Evolutionary conservation across 495 filamentous ascomycete genomes (phyloP), one percentile per base, ranked within the genome.

Genomic region (Xylaria telfairii): DNA sequence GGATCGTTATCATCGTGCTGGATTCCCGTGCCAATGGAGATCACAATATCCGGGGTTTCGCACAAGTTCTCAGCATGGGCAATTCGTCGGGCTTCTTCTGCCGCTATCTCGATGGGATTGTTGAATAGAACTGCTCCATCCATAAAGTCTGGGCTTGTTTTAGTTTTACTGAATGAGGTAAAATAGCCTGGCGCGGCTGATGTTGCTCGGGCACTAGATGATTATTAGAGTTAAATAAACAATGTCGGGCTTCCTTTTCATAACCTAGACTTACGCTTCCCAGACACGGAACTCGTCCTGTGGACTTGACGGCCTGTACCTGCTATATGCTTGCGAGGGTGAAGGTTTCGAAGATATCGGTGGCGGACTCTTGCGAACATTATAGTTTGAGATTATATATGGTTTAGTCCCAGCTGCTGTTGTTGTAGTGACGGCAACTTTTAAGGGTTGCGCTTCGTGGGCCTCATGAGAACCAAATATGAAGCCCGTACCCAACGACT

Each of bases 181-280:
- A 87, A 88, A 47, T 77, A 80, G 9, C 71, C 76, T 7, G 83
- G 84, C 12, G 83, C 79, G 6, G 86, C 85, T 17, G 85, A 79
- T 2, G 87, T 84, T 26, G 85, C 84, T 12, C 85, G 80, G n/a
- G 82, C 82, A 3, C 82, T 83, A 53, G 4, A 46, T 46, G 17
- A 13, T 5, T 46, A 17, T 46, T 17, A 46, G 42, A 46, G 5
- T 0, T 19, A 2, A 46, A 19, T 17, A 46, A 46, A 3, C 3
- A 17, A 1, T 19, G 42, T 1, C 42, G 12, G 5, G 19, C 3
- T 46, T 46, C 42, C 5, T 2, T 0, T 46, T 46, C 42, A 17
- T 17, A 46, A 19, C 17, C 42, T 1, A 3, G 61, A 65, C 77
- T 73, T 76, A 84, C 83, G 81, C 84, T 80, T 88, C 82, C 85